Conservation (phyloP, 192 early-diverging fungal genomes). For the Gaertneriomyces sp. region DNA sequence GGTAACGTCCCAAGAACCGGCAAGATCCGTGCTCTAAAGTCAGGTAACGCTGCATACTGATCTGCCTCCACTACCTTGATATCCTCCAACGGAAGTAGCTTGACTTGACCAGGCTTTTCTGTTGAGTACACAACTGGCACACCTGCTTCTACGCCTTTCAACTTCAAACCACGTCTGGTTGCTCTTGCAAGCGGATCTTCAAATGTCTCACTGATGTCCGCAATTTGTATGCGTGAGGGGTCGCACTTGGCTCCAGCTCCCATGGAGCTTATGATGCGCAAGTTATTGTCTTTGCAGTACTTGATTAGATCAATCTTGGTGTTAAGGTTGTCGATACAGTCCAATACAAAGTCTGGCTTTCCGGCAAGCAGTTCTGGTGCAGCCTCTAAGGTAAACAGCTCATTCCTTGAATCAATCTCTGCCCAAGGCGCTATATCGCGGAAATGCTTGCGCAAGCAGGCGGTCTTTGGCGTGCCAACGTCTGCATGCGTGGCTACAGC, state of each 20-base stretch:
- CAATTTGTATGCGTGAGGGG: conserved; percentile 92
- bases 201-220: conserved; percentile 89
- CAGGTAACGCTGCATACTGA: conserved; percentile 87
- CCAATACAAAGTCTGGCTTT: conserved; percentile 54
- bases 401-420: conserved; percentile 70
- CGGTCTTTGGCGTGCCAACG: conserved; percentile 85
- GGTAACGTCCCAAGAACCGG: conserved; percentile 78
- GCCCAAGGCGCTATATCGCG: conserved; percentile 73
- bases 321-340: conserved; percentile 95
- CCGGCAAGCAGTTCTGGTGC: conserved; percentile 71
- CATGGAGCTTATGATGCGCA: conserved; percentile 90
- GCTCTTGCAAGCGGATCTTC: conserved; percentile 90
- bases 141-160: conserved; percentile 68
- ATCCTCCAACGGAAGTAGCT: conserved; percentile 86
- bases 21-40: conserved; percentile 75
- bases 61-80: conserved; percentile 75
- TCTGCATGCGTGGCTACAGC: conserved; percentile 86
- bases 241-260: conserved; percentile 97
- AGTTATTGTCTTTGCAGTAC: conserved; percentile 72
- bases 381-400: conserved; percentile 68
- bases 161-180: conserved; percentile 72
- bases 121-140: conserved; percentile 92
- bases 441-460: conserved; percentile 70
- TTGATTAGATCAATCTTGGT: conserved; percentile 87
- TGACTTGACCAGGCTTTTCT: conserved; percentile 89